Evolutionary conservation across 805 yeast genomes (phyloP), one percentile per base, ranked within the genome.

Genomic region (Candida ulmi): DNA sequence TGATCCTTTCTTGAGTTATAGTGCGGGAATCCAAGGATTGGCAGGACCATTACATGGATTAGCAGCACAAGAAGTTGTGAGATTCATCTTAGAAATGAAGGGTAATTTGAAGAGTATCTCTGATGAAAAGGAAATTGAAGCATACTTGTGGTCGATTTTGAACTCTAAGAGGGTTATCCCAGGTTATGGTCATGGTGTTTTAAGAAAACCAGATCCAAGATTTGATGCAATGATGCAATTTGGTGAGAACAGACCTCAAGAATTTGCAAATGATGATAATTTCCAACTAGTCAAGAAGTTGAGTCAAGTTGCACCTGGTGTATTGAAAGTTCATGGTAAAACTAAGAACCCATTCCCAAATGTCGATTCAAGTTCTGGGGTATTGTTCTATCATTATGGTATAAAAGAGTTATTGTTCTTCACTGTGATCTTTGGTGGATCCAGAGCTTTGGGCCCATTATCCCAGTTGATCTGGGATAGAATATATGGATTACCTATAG

Each of bases 1-100:
- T 36, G 83, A 84, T 44, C 88, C 93, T 45, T 82, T 68, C 68
- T 68, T 84, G 52, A 78, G 88, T 35, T 79, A 80, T 52, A 71
- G 88, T 41, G 87, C 93, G 30, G 93, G 93, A 50, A 69, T 84
- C 50, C 78, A 79, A 62, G 95, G 95, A 54, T 69, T 84, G 45
- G 93, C 95, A 26, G 95, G 95, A 47, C 93, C 95, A 43, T 69
- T 84, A 53, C 95, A 84, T 63, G 93, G 93, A 26, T 71, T 84
- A 50, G 95, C 93, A 43, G 83, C 84, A 61, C 95, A 84, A 65
- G 93, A 84, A 65, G 93, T 84, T 40, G 78, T 84, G 48, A 75
- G 82, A 58, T 84, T 83, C 69, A 73, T 83, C 52, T 66, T 78
- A 58, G 75, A 73, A 52, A 76, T 82, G 80, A 71, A 72, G 62